Conservation (phyloP, 176 grass and related monocot species). For the Ensete glaucum region DNA sequence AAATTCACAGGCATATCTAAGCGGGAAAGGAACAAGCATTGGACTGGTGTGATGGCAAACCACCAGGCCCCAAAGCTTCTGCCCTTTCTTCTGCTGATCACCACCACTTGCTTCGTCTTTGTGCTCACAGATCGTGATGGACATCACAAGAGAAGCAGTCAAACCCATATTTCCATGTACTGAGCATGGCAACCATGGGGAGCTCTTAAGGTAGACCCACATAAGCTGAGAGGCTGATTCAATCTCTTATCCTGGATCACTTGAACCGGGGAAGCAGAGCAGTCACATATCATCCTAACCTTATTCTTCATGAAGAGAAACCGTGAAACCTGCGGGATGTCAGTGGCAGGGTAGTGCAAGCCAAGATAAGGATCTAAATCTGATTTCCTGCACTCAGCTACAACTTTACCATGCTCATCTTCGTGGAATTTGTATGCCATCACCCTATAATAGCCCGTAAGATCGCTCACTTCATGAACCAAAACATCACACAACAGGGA, state of each 20-base stretch:
- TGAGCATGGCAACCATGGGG: slow-evolving; percentile 87
- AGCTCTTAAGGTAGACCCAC: slow-evolving; percentile 77
- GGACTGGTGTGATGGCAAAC: slow-evolving; percentile 83
- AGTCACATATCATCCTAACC: slow-evolving; percentile 89
- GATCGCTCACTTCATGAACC: slow-evolving; percentile 73
- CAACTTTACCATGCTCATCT: slow-evolving; percentile 92
- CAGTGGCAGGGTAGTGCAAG: slow-evolving; percentile 90
- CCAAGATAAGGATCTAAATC: slow-evolving; percentile 89
- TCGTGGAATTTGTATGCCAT: slow-evolving; percentile 98
- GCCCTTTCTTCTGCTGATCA: slow-evolving; percentile 44
- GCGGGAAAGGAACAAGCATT: slow-evolving; percentile 79
- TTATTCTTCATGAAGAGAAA: slow-evolving; percentile 99
- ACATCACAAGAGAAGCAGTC: slow-evolving; percentile 82
- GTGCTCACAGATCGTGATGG: slow-evolving; percentile 68
- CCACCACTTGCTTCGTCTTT: slow-evolving; percentile 42
- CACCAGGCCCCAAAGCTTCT: slow-evolving; percentile 83
- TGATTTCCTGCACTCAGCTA: slow-evolving; percentile 73
- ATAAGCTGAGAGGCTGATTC: slow-evolving; percentile 52
- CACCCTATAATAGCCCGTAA: slow-evolving; percentile 82
- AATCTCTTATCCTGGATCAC: slow-evolving; percentile 71
- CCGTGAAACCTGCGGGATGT: slow-evolving; percentile 80
- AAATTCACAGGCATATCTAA: slow-evolving; percentile 94
- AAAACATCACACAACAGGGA: slow-evolving; percentile 85
- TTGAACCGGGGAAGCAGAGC: slow-evolving; percentile 42
- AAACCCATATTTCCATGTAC: slow-evolving; percentile 99